A percentile compares a stretch with the other conserved stretches of the same genome.
Evolutionary conservation across 2,329 filamentous ascomycete species (phyloP).

Genomic region (Botrytis medusae): DNA sequence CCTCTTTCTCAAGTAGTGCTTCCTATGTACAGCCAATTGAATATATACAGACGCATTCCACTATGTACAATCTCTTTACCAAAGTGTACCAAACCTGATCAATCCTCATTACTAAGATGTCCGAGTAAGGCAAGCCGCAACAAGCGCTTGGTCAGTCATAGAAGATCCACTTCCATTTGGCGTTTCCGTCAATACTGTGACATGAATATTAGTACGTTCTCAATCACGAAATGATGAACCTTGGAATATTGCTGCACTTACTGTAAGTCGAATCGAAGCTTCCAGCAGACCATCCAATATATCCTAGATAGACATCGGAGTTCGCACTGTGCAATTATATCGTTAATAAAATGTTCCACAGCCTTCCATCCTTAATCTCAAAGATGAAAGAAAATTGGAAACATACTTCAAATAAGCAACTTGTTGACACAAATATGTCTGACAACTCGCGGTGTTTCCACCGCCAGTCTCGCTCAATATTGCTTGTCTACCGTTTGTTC

Average conservation of each 20-base stretch:
- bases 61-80: neutral
- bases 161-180: conserved; percentile 28
- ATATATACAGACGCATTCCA: neutral
- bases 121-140: conserved; percentile 31
- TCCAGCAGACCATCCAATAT: conserved; percentile 43
- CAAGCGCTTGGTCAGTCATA: conserved; percentile 31
- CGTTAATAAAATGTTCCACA: neutral
- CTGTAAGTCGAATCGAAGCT: conserved; percentile 36
- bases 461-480: conserved; percentile 55
- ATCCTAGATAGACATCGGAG: conserved; percentile 43
- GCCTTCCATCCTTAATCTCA: neutral
- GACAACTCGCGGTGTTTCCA: conserved; percentile 38
- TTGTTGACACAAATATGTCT: conserved; percentile 40
- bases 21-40: neutral
- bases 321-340: conserved; percentile 33
- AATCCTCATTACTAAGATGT: neutral
- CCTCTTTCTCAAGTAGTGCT: neutral
- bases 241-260: conserved; percentile 15
- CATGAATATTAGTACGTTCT: conserved; percentile 9
- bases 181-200: conserved; percentile 30
- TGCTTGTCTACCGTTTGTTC: conserved; percentile 49
- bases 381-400: neutral
- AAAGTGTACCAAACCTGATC: neutral
- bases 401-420: conserved; percentile 39
- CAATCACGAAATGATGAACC: neutral